Percentiles rank a stretch among this genome's conserved stretches.
Conservation (phyloP, 176 grass and related monocot species). For the Carex scoparia region DNA sequence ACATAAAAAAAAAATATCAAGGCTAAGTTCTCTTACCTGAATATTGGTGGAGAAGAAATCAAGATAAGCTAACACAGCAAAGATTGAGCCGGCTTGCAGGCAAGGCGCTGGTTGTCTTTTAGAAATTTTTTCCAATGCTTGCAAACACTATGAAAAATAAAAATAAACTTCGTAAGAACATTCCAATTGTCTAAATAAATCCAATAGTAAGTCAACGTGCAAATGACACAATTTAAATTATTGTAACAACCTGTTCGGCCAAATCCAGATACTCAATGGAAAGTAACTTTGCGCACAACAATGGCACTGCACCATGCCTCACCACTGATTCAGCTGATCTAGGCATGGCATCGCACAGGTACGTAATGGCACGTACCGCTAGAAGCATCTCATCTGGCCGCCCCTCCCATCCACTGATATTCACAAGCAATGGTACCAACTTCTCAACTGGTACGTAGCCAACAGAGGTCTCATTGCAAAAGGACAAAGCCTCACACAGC, state of each 20-base stretch:
- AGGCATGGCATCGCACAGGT: conserved; percentile 91
- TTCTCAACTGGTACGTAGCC: conserved; percentile 55
- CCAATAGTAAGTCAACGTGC: neutral
- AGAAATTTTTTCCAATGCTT: conserved; percentile 98
- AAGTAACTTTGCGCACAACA: conserved; percentile 63
- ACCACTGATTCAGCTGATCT: conserved; percentile 61
- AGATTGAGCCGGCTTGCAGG: conserved; percentile 70
- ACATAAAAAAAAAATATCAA: neutral
- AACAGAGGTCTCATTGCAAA: conserved; percentile 57
- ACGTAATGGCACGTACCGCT: conserved; percentile 76
- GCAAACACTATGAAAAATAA: conserved; percentile 49
- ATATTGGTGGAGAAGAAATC: conserved; percentile 84
- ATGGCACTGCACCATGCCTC: conserved; percentile 63
- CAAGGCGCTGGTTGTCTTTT: conserved; percentile 52
- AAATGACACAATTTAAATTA: neutral
- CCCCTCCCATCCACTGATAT: conserved; percentile 30
- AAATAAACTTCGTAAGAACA: neutral
- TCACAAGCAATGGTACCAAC: conserved; percentile 58
- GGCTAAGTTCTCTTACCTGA: conserved; percentile 41
- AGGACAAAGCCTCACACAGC: conserved; percentile 93
- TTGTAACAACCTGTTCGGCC: conserved; percentile 64
- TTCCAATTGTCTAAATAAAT: neutral
- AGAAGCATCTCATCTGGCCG: conserved; percentile 66
- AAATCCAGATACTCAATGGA: conserved; percentile 85
- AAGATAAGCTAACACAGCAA: conserved; percentile 53